Conservation (phyloP, 441 rosid genomes). For the Euphorbia celastroides region DNA sequence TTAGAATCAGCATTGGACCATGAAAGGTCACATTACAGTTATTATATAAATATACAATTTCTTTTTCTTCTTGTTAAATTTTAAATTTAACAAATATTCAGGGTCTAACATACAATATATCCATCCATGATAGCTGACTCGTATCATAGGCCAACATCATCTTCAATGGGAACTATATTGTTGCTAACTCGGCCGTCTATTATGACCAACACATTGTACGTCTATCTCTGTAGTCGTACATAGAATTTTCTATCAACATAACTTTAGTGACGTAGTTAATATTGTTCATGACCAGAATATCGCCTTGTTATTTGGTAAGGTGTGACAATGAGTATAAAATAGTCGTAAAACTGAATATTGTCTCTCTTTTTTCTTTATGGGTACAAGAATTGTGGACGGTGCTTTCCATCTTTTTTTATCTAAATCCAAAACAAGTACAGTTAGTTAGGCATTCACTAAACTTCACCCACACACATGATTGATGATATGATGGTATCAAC, state of each 20-base stretch:
- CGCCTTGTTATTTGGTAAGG: no score
- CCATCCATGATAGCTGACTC: background rate
- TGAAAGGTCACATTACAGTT: background rate
- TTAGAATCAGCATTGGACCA: background rate
- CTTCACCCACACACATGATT: background rate
- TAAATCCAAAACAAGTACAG: background rate
- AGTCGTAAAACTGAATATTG: background rate
- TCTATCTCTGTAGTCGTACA: no score
- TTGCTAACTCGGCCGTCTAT: background rate
- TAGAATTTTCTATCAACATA: no score
- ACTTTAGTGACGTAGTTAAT: no score
- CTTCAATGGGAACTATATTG: background rate
- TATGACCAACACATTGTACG: background rate
- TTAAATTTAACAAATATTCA: no score
- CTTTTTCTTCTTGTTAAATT: no score
- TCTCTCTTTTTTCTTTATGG: no score
- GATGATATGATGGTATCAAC: background rate
- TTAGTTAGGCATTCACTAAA: background rate
- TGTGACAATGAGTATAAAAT: no score
- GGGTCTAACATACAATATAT: no score
- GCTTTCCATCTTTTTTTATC: background rate
- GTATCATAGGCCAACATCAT: background rate
- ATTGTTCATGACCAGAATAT: no score
- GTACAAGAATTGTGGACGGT: no score
- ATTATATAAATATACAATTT: no score